These are phyloP conservation scores for Dryas integrifolia DNA, from an alignment of 331 rosid genomes.

Conservation along the genomic window DNA sequence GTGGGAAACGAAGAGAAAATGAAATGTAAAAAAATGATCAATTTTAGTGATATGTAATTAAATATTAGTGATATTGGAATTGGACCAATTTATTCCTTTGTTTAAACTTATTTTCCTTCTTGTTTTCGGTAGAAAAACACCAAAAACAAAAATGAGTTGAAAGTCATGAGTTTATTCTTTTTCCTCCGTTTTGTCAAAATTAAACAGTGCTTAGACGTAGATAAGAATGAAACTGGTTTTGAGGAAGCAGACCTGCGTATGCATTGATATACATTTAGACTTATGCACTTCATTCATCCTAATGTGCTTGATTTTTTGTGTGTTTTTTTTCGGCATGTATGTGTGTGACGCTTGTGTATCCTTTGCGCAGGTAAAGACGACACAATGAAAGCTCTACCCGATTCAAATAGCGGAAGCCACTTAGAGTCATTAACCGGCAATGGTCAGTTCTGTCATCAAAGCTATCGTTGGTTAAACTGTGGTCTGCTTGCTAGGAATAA, in stretches of 20 bases:
- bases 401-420: conserved; percentile 34
- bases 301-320: neutral
- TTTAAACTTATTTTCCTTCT: too few species aligned
- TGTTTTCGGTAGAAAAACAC: too few species aligned
- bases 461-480: neutral
- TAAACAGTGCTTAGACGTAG: too few species aligned
- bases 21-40: neutral
- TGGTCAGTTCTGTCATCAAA: conserved; percentile 28
- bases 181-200: neutral
- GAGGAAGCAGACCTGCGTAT: neutral
- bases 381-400: conserved; percentile 27
- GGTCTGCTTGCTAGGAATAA: neutral
- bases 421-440: conserved; percentile 26
- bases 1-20: conserved; percentile 1
- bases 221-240: neutral
- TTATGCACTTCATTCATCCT: neutral
- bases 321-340: neutral
- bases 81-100: too few species aligned
- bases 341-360: neutral
- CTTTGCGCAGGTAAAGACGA: conserved; percentile 31
- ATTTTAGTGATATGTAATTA: neutral
- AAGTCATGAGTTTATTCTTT: neutral
- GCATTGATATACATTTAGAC: neutral
- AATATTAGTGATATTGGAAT: neutral
- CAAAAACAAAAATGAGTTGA: neutral